phyloP scores from a whole-genome alignment of 108 stramenopile genomes.

The Fragilaria radians region DNA sequence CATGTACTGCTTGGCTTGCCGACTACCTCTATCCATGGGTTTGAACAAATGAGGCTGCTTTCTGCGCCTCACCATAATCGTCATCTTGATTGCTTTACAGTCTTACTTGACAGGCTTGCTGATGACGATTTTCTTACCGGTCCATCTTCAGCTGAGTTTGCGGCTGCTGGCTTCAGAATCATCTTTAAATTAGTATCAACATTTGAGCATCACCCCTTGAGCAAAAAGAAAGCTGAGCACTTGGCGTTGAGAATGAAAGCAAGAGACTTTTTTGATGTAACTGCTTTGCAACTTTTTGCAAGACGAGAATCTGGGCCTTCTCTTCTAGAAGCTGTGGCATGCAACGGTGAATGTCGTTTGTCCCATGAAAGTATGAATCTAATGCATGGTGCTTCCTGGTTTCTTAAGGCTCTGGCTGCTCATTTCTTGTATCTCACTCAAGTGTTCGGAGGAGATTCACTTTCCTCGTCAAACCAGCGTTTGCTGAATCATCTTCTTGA shows the following conservation, averaged over 20 bases:
- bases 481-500: too few species aligned
- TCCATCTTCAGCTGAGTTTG: constrained; percentile 27
- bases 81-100: constrained; percentile 44
- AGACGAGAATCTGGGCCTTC: constrained; percentile 12
- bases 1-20: constrained; percentile 40
- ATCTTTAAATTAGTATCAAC: constrained; percentile 35
- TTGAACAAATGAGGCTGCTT: constrained; percentile 20
- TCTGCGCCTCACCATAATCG: constrained; percentile 23
- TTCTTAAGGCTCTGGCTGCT: constrained; percentile 63
- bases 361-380: constrained; percentile 10
- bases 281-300: constrained; percentile 22
- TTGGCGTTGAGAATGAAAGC: constrained; percentile 16
- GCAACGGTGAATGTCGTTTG: background rate
- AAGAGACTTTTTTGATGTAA: constrained; percentile 19
- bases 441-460: too few species aligned
- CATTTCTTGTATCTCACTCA: too few species aligned
- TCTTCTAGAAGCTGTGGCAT: background rate
- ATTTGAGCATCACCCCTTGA: background rate
- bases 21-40: constrained; percentile 8
- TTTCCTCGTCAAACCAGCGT: too few species aligned
- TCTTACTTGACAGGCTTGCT: constrained; percentile 45
- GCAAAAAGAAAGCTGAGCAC: constrained; percentile 4
- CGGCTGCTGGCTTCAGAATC: constrained; percentile 58
- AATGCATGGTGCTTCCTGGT: constrained; percentile 60
- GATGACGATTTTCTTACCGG: constrained; percentile 28